Conservation (phyloP, 768 basidiomycete genomes). For the Paxillus ammoniavirescens region DNA sequence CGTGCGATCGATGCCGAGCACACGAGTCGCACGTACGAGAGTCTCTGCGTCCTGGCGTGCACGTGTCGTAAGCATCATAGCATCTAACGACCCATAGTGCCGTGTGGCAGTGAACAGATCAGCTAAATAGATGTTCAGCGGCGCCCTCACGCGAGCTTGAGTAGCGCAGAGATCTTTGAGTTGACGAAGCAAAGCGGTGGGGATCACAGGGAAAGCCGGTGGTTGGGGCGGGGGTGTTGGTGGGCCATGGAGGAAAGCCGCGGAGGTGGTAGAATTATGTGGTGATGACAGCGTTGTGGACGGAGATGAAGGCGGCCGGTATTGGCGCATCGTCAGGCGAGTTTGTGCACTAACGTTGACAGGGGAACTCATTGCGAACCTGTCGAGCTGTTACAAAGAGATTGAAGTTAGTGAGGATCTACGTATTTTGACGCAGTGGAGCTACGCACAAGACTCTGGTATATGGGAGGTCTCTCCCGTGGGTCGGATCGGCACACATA, state of each 20-base stretch:
- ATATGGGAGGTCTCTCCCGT: conserved; percentile 62
- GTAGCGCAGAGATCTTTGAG: conserved; percentile 28
- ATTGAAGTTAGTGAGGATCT: neutral
- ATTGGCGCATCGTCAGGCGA: conserved; percentile 32
- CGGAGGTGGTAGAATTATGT: conserved; percentile 26
- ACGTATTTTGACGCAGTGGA: neutral
- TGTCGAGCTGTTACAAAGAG: conserved; percentile 55
- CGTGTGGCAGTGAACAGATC: conserved; percentile 75
- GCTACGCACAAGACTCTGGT: conserved; percentile 61
- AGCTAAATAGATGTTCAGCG: conserved; percentile 60
- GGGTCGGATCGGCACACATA: conserved; percentile 69
- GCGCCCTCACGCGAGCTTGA: conserved; percentile 47
- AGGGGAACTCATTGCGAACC: conserved; percentile 74
- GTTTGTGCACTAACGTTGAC: conserved; percentile 47
- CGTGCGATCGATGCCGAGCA: conserved; percentile 60
- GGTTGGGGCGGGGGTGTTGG: conserved; percentile 23
- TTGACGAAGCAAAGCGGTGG: conserved; percentile 27
- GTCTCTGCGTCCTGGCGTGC: conserved; percentile 63
- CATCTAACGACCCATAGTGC: conserved; percentile 69
- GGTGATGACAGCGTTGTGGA: conserved; percentile 30
- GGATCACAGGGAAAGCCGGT: conserved; percentile 27
- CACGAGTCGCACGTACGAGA: conserved; percentile 64
- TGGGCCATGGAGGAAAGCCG: conserved; percentile 24
- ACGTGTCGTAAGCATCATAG: conserved; percentile 59
- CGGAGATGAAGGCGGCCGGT: conserved; percentile 27